These are phyloP conservation scores for Cladobotryum mycophilum DNA, from an alignment of 2,329 filamentous ascomycete genomes.

Conservation along the genomic window DNA sequence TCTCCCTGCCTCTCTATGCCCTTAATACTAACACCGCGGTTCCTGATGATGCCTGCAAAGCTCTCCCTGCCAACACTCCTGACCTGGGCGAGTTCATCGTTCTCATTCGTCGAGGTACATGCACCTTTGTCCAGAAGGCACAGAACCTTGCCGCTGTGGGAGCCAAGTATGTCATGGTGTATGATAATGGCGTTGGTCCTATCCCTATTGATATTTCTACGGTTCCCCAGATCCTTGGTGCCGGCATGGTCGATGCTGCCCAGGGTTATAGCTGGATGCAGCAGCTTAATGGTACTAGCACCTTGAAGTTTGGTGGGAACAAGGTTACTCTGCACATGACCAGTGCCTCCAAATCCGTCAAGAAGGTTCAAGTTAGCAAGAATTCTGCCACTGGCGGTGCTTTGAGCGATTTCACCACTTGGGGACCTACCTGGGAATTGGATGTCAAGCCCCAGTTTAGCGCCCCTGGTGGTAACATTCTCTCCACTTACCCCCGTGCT, in stretches of 20 bases:
- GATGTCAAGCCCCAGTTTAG: slow-evolving; percentile 50
- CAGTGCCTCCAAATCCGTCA: slow-evolving; percentile 29
- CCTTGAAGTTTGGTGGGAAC: slow-evolving; percentile 25
- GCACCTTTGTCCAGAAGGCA: slow-evolving; percentile 49
- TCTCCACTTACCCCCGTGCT: slow-evolving; percentile 48
- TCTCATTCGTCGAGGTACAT: slow-evolving; percentile 53
- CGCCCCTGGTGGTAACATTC: slow-evolving; percentile 50
- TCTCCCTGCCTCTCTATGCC: slow-evolving; percentile 44
- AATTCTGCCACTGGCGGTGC: slow-evolving; percentile 46
- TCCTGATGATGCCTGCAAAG: slow-evolving; percentile 44
- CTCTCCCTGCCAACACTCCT: slow-evolving; percentile 46
- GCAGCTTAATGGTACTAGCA: slow-evolving; percentile 25
- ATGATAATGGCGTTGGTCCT: slow-evolving; percentile 45
- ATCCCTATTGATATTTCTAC: slow-evolving; percentile 26
- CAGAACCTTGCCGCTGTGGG: slow-evolving; percentile 47
- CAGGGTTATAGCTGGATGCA: slow-evolving; percentile 40
- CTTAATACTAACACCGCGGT: slow-evolving; percentile 43
- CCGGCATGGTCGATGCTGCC: slow-evolving; percentile 35
- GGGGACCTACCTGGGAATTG: slow-evolving; percentile 56
- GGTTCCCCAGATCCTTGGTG: slow-evolving; percentile 25
- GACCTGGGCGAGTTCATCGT: slow-evolving; percentile 53
- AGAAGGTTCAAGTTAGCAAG: slow-evolving; percentile 13
- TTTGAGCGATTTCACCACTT: slow-evolving; percentile 47
- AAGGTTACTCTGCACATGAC: slow-evolving; percentile 39
- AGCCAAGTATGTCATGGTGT: slow-evolving; percentile 55